A percentile compares a stretch with the other conserved stretches of the same genome.
These are phyloP conservation scores for Penicillium sp. DNA, from an alignment of 2,329 filamentous ascomycete species.

Conservation along the genomic window DNA sequence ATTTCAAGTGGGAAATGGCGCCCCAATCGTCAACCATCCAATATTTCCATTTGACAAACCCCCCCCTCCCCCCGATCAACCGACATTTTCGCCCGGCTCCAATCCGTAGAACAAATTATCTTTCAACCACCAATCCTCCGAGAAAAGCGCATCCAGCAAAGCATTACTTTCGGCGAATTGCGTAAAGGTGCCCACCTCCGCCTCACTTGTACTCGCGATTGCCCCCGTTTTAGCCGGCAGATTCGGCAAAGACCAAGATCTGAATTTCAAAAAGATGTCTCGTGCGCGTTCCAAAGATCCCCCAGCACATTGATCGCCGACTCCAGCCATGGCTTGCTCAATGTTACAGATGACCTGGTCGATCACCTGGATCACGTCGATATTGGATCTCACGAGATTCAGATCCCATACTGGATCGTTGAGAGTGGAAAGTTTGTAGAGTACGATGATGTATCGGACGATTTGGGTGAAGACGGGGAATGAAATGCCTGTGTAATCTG, in stretches of 20 bases:
- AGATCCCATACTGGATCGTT: constrained; percentile 5
- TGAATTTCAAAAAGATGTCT: background rate
- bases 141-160: constrained; percentile 2
- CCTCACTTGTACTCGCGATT: background rate
- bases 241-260: constrained; percentile 4
- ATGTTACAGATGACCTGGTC: constrained; percentile 4
- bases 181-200: background rate
- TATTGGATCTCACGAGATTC: background rate
- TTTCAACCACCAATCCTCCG: constrained; percentile 3
- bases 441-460: constrained; percentile 4
- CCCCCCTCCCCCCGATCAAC: background rate
- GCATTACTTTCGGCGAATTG: background rate
- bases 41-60: background rate
- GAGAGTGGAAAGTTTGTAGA: constrained; percentile 3
- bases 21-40: too few relatives aligned
- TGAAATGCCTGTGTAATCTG: background rate
- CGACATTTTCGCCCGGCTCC: background rate
- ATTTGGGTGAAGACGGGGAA: constrained; percentile 6
- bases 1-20: too few relatives aligned
- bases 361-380: constrained; percentile 5
- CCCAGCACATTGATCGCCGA: background rate
- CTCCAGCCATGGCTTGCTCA: background rate
- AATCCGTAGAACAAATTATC: background rate
- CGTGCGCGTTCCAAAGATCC: constrained; percentile 3
- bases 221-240: background rate